A percentile compares a stretch with the other conserved stretches of the same genome.
Conservation (phyloP, 768 basidiomycete species). For the Tricholoma sp. region DNA sequence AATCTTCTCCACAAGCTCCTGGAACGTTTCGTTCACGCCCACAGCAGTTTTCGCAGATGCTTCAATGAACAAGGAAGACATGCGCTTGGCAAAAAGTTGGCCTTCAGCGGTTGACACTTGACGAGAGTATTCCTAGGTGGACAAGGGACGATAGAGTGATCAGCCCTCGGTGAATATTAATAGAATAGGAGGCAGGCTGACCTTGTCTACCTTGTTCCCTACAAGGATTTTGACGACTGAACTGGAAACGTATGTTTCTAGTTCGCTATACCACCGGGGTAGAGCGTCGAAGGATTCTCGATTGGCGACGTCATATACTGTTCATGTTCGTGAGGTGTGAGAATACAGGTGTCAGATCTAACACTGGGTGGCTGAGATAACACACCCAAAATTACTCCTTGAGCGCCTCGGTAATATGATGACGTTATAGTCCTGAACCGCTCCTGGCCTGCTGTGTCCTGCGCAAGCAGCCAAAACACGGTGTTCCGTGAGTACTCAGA, state of each 20-base stretch:
- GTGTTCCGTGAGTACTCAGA: not conserved
- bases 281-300: slow-evolving; percentile 91
- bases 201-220: slow-evolving; percentile 94
- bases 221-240: slow-evolving; percentile 93
- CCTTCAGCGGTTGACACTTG: slow-evolving; percentile 81
- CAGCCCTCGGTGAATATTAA: not conserved
- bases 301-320: slow-evolving; percentile 94
- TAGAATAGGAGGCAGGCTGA: slow-evolving; percentile 15
- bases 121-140: slow-evolving; percentile 76
- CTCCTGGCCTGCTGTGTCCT: slow-evolving; percentile 98
- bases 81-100: slow-evolving; percentile 71
- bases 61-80: slow-evolving; percentile 86
- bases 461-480: not conserved
- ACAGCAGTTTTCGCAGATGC: slow-evolving; percentile 89
- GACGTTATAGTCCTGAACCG: slow-evolving; percentile 94
- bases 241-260: slow-evolving; percentile 86
- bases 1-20: slow-evolving; percentile 76
- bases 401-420: slow-evolving; percentile 89
- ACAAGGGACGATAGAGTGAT: not conserved
- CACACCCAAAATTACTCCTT: slow-evolving; percentile 73
- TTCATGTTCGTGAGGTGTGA: not conserved
- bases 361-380: not conserved
- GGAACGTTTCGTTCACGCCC: slow-evolving; percentile 70
- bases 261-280: slow-evolving; percentile 88
- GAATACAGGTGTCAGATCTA: not conserved